Conservation (phyloP, 306 rosid species). For the Vigna unguiculata region DNA sequence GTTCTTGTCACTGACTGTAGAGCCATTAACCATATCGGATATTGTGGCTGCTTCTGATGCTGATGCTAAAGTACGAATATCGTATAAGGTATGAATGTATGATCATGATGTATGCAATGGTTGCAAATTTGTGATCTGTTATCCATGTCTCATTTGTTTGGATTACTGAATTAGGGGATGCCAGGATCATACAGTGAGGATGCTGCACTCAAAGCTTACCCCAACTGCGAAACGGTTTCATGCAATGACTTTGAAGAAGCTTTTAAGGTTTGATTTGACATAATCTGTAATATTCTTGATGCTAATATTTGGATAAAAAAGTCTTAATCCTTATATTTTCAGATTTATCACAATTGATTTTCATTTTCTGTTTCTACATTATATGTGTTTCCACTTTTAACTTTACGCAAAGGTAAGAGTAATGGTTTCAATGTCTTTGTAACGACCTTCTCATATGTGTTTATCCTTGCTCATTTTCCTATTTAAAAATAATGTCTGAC, state of each 20-base stretch:
- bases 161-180: slow-evolving; percentile 62
- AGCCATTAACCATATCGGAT: slow-evolving; percentile 64
- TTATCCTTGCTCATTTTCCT: slow-evolving; percentile 20
- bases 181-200: slow-evolving; percentile 75
- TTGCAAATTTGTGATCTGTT: slow-evolving; percentile 18
- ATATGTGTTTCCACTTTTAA: too few relatives aligned
- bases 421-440: slow-evolving; percentile 27
- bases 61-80: slow-evolving; percentile 55
- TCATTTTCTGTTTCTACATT: too few relatives aligned
- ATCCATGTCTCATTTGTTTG: slow-evolving; percentile 41
- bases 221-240: slow-evolving; percentile 70
- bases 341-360: too few relatives aligned
- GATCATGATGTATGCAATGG: slow-evolving; percentile 39
- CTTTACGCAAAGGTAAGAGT: neutral
- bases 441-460: slow-evolving; percentile 21
- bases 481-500: slow-evolving; percentile 2
- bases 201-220: slow-evolving; percentile 78
- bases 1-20: slow-evolving; percentile 47
- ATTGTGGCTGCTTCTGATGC: slow-evolving; percentile 51
- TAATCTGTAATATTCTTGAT: slow-evolving; percentile 37
- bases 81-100: slow-evolving; percentile 72
- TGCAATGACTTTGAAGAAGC: slow-evolving; percentile 74
- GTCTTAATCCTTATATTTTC: slow-evolving; percentile 8
- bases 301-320: neutral
- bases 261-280: slow-evolving; percentile 59